Percentiles rank a stretch among this genome's conserved stretches.
Conservation (phyloP, 75 land plant species). For the Picea sitchensis region DNA sequence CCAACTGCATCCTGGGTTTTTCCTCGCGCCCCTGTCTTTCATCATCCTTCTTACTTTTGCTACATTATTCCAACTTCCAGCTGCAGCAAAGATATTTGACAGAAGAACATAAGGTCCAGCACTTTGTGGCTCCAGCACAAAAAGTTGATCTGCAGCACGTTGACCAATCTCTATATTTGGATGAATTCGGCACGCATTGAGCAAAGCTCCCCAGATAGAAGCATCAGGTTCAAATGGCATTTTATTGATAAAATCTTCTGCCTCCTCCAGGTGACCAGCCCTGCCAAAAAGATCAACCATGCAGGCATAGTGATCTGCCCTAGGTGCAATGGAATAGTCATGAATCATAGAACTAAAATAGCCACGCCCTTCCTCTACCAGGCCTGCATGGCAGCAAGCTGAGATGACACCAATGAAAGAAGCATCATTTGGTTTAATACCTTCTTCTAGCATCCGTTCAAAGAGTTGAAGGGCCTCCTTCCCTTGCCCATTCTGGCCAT, state of each 20-base stretch:
- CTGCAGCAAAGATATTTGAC: slow-evolving; percentile 5
- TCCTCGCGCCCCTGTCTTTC: neutral
- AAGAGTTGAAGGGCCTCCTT: neutral
- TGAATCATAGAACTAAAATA: neutral
- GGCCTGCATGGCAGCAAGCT: slow-evolving; percentile 4
- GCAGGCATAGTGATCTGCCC: neutral
- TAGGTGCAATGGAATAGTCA: neutral
- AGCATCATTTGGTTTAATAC: slow-evolving; percentile 4
- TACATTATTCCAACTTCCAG: neutral
- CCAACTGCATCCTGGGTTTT: neutral
- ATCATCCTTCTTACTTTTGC: neutral
- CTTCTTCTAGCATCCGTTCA: neutral
- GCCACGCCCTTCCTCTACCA: neutral
- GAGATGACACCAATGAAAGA: neutral
- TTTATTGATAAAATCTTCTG: neutral
- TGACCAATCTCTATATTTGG: neutral
- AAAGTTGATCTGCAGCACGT: neutral
- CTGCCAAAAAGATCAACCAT: neutral
- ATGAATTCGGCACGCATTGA: neutral
- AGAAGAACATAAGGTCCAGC: neutral
- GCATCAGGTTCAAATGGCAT: neutral
- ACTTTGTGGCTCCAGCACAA: neutral
- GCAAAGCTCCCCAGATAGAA: neutral
- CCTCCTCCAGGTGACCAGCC: neutral
- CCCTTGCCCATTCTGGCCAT: neutral